These are phyloP conservation scores for sunflower (Helianthus annuus) DNA, from an alignment of 129 eudicot genomes.

Conservation along the genomic window DNA sequence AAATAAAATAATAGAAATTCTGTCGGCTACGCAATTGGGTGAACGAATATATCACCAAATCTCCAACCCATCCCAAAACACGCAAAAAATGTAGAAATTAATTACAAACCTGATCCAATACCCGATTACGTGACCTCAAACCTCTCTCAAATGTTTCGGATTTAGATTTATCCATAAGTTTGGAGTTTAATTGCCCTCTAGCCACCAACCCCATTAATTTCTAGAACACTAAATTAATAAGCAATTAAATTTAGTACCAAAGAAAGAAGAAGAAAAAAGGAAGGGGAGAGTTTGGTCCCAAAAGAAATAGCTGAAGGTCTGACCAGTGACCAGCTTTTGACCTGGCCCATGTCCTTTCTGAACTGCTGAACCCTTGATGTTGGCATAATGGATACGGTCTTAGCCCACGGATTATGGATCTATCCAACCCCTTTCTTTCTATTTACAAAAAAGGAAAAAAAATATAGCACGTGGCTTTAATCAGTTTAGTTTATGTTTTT, in stretches of 20 bases:
- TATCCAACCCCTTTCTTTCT: conserved; percentile 26
- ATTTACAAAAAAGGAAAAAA: not conserved
- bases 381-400: conserved; percentile 27
- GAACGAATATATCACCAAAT: too few relatives aligned
- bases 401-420: conserved; percentile 21
- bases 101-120: not conserved
- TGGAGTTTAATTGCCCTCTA: too few relatives aligned
- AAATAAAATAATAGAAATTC: too few relatives aligned
- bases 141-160: too few relatives aligned
- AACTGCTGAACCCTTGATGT: conserved; percentile 27
- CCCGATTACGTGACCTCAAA: too few relatives aligned
- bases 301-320: conserved; percentile 13
- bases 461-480: too few relatives aligned
- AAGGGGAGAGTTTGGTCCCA: conserved; percentile 35
- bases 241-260: conserved; percentile 1
- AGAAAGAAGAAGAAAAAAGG: not conserved
- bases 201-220: too few relatives aligned
- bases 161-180: too few relatives aligned
- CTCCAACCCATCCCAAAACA: too few relatives aligned
- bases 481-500: too few relatives aligned
- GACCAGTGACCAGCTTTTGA: conserved; percentile 24
- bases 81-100: too few relatives aligned
- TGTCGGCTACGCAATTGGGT: too few relatives aligned
- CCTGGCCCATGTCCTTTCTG: conserved; percentile 31
- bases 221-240: not conserved